Evolutionary conservation across 495 filamentous ascomycete genomes (phyloP).

Genomic region (Apodospora peruviana): DNA sequence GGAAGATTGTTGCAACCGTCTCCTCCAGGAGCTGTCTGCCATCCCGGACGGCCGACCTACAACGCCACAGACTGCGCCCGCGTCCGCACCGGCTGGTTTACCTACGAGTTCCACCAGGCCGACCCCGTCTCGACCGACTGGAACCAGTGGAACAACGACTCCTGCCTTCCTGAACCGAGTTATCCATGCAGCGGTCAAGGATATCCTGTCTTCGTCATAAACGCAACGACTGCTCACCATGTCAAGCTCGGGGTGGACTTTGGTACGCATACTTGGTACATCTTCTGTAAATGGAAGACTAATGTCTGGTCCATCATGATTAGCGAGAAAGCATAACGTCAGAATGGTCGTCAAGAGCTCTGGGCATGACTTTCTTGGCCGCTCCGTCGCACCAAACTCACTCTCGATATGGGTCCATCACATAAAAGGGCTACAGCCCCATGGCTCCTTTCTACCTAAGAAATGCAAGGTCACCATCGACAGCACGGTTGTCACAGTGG

Average conservation of each 20-base stretch:
- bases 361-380: constrained; percentile 56
- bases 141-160: constrained; percentile 40
- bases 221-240: constrained; percentile 36
- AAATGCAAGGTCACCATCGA: constrained; percentile 31
- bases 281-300: background rate
- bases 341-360: constrained; percentile 59
- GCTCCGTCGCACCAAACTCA: constrained; percentile 44
- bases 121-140: constrained; percentile 35
- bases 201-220: constrained; percentile 46
- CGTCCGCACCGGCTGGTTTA: constrained; percentile 27
- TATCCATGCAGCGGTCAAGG: constrained; percentile 33
- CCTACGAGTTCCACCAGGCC: constrained; percentile 29
- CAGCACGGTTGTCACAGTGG: constrained; percentile 31
- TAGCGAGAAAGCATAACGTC: constrained; percentile 48
- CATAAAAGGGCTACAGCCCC: constrained; percentile 32
- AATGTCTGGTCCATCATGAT: background rate
- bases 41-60: constrained; percentile 33
- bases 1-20: constrained; percentile 47
- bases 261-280: constrained; percentile 16
- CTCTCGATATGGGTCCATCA: constrained; percentile 48
- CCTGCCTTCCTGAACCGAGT: constrained; percentile 34
- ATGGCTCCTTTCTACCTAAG: constrained; percentile 32
- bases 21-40: constrained; percentile 53
- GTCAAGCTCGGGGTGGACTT: constrained; percentile 40
- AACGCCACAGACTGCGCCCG: constrained; percentile 26